These are phyloP conservation scores for Diversispora epigaea DNA, from an alignment of 192 early-diverging fungal genomes.

Conservation along the genomic window DNA sequence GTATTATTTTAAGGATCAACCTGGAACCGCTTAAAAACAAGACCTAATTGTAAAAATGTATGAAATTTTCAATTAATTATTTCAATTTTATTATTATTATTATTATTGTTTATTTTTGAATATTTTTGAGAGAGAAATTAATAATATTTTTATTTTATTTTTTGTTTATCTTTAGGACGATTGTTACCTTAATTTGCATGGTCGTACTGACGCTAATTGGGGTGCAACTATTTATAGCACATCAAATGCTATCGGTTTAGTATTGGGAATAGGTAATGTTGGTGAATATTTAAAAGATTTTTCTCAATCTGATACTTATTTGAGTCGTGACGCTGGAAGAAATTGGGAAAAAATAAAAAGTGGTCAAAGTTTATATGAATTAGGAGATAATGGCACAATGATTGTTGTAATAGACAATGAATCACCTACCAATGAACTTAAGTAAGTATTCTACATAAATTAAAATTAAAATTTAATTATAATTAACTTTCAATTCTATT, in stretches of 20 bases:
- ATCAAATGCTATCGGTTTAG: constrained; percentile 69
- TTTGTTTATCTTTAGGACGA: constrained; percentile 32
- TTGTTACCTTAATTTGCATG: constrained; percentile 81
- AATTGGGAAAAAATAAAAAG: constrained; percentile 76
- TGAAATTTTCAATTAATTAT: neutral
- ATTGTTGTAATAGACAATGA: constrained; percentile 73
- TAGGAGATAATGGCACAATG: constrained; percentile 88
- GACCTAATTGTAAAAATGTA: neutral
- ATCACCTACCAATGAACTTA: constrained; percentile 60
- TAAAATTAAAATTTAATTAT: neutral
- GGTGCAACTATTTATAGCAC: constrained; percentile 68
- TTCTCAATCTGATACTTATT: constrained; percentile 66
- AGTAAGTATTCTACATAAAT: constrained; percentile 29
- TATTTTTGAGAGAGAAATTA: neutral
- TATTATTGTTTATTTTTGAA: neutral
- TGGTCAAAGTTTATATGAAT: constrained; percentile 72
- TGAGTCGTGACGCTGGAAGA: constrained; percentile 84
- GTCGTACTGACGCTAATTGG: constrained; percentile 65
- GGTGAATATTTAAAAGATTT: constrained; percentile 63
- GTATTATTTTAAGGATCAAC: neutral
- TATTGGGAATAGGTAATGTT: constrained; percentile 91
- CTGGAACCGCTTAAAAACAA: neutral
- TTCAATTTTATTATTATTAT: neutral
- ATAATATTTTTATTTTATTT: neutral
- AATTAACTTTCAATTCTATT: neutral